Conservation (phyloP, 371 early-diverging fungal genomes). For the Basidiobolus meristosporus region DNA sequence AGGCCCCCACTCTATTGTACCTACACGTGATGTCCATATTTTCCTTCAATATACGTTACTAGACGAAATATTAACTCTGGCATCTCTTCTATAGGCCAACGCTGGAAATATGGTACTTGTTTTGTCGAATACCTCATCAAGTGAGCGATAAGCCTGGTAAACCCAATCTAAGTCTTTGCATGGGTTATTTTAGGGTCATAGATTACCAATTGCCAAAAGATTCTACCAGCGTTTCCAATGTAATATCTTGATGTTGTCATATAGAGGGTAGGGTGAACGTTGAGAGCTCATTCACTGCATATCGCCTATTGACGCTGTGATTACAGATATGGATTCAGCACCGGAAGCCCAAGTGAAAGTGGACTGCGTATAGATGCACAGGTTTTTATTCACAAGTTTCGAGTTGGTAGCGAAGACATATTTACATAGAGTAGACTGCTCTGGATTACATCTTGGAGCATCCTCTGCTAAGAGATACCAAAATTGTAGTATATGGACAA, state of each 20-base stretch:
- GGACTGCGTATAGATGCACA: constrained; percentile 62
- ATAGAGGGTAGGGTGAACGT: constrained; percentile 51
- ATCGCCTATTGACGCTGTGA: not conserved
- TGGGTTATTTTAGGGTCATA: constrained; percentile 68
- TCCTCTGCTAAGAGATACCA: constrained; percentile 42
- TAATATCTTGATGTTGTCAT: constrained; percentile 88
- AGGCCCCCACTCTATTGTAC: constrained; percentile 58
- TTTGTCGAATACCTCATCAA: no score
- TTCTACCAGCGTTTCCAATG: constrained; percentile 35
- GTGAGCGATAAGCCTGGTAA: constrained; percentile 3
- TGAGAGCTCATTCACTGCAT: not conserved
- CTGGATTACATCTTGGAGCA: constrained; percentile 62
- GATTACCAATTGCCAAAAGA: constrained; percentile 74
- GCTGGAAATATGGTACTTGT: constrained; percentile 82
- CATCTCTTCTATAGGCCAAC: constrained; percentile 39
- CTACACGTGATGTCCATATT: constrained; percentile 39
- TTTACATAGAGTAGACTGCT: constrained; percentile 26
- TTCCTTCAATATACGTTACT: not conserved
- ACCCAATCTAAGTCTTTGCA: not conserved
- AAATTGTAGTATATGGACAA: constrained; percentile 81
- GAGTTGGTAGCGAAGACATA: not conserved
- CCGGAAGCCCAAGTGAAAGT: constrained; percentile 67
- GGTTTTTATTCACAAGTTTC: not conserved
- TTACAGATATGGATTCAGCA: constrained; percentile 74
- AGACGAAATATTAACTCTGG: not conserved